Evolutionary conservation across 768 basidiomycete genomes (phyloP).

Genomic region (Russula ochroleuca): DNA sequence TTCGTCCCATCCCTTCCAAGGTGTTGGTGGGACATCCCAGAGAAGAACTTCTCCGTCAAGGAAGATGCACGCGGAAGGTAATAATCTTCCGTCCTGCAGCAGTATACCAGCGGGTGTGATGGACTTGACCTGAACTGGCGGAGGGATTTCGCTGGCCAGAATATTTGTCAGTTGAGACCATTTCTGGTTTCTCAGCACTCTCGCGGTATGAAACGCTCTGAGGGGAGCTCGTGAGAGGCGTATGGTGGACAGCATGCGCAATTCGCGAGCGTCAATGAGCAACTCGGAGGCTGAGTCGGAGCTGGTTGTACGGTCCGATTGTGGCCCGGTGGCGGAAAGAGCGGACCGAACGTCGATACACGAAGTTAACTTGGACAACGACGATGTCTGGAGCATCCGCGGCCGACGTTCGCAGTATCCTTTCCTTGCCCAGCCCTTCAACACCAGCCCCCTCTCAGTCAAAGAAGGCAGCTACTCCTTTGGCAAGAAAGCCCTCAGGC

Average conservation of each 20-base stretch:
- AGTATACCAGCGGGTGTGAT: conserved; percentile 61
- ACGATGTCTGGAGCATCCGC: conserved; percentile 61
- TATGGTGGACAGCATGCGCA: conserved; percentile 4
- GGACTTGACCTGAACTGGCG: conserved; percentile 66
- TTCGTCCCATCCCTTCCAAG: conserved; percentile 66
- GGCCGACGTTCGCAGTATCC: conserved; percentile 79
- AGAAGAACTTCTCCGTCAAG: conserved; percentile 81
- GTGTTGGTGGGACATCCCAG: conserved; percentile 74
- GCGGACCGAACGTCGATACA: background rate
- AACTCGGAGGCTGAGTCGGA: background rate
- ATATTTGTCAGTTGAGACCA: conserved; percentile 55
- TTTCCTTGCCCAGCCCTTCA: conserved; percentile 51
- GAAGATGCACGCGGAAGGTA: conserved; percentile 78
- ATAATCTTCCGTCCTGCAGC: conserved; percentile 70
- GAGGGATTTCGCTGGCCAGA: conserved; percentile 63
- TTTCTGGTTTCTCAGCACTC: conserved; percentile 16
- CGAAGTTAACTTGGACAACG: background rate
- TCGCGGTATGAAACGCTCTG: conserved; percentile 19
- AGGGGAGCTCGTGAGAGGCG: conserved; percentile 11
- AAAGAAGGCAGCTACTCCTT: conserved; percentile 38
- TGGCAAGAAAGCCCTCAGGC: conserved; percentile 72
- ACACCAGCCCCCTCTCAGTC: conserved; percentile 44
- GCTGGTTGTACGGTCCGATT: background rate
- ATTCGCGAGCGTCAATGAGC: background rate
- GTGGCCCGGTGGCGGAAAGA: background rate